A percentile compares a stretch with the other conserved stretches of the same genome.
Conservation (phyloP, 768 basidiomycete genomes). For the Termitomyces sp. region DNA sequence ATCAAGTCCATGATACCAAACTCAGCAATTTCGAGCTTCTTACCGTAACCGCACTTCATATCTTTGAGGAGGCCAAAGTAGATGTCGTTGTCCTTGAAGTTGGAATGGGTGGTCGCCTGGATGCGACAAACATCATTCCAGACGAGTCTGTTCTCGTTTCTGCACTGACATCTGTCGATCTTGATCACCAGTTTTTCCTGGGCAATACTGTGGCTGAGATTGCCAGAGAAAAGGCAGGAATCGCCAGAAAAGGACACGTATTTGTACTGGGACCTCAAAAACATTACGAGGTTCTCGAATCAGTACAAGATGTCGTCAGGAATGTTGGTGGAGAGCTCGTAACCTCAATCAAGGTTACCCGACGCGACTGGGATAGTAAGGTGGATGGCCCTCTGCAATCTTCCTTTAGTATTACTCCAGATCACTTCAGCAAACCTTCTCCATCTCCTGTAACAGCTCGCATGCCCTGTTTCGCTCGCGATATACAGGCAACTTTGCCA, state of each 20-base stretch:
- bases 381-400: conserved; percentile 26
- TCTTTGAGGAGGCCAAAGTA: conserved; percentile 66
- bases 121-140: conserved; percentile 90
- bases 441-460: conserved; percentile 35
- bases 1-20: conserved; percentile 34
- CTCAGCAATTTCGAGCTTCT: conserved; percentile 82
- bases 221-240: conserved; percentile 77
- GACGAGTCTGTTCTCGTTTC: conserved; percentile 65
- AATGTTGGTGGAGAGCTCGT: conserved; percentile 37
- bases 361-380: conserved; percentile 26
- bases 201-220: conserved; percentile 73
- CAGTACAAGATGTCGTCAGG: conserved; percentile 37
- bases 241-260: conserved; percentile 56
- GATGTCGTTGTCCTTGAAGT: conserved; percentile 89
- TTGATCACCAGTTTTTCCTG: conserved; percentile 91
- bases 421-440: conserved; percentile 25
- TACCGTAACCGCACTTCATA: conserved; percentile 70
- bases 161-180: conserved; percentile 80
- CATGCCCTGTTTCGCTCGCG: conserved; percentile 37
- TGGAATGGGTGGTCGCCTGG: conserved; percentile 88
- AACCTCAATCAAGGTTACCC: conserved; percentile 27
- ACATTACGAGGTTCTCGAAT: conserved; percentile 40
- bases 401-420: conserved; percentile 25
- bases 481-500: conserved; percentile 48
- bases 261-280: conserved; percentile 66